Percentiles rank a stretch among this genome's conserved stretches.
Conservation (phyloP, 805 yeast species). For the Cyberlindnera mycetangii region DNA sequence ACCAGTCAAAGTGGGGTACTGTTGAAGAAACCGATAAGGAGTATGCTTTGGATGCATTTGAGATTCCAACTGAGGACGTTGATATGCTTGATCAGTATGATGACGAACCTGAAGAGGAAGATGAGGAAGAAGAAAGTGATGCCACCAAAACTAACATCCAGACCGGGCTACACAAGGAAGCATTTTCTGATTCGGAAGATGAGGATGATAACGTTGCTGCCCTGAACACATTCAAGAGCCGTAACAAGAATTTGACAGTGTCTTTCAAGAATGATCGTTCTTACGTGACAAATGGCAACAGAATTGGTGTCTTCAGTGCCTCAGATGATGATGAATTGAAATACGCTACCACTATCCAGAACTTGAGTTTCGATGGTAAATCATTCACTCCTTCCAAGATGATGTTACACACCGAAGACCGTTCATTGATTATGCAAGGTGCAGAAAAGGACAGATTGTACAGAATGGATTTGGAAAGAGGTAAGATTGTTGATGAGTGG, state of each 20-base stretch:
- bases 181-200: slow-evolving; percentile 34
- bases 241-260: slow-evolving; percentile 65
- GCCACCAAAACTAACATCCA: slow-evolving; percentile 26
- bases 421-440: slow-evolving; percentile 63
- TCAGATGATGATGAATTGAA: slow-evolving; percentile 49
- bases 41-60: slow-evolving; percentile 56
- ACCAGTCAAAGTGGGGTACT: slow-evolving; percentile 47
- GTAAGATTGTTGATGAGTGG: slow-evolving; percentile 88
- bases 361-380: slow-evolving; percentile 51
- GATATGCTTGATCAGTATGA: slow-evolving; percentile 29
- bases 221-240: slow-evolving; percentile 31
- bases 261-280: slow-evolving; percentile 71
- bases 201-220: slow-evolving; percentile 31
- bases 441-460: slow-evolving; percentile 48
- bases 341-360: slow-evolving; percentile 65
- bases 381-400: slow-evolving; percentile 55
- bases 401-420: slow-evolving; percentile 77
- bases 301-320: slow-evolving; percentile 75
- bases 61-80: slow-evolving; percentile 37
- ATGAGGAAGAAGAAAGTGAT: slow-evolving; percentile 37
- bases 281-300: slow-evolving; percentile 75
- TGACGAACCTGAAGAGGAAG: slow-evolving; percentile 28
- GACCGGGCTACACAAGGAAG: slow-evolving; percentile 23
- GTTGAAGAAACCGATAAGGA: slow-evolving; percentile 44
- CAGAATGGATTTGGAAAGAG: slow-evolving; percentile 76